Conservation (phyloP, 2,329 filamentous ascomycete genomes). For the Arthroderma sp. region DNA sequence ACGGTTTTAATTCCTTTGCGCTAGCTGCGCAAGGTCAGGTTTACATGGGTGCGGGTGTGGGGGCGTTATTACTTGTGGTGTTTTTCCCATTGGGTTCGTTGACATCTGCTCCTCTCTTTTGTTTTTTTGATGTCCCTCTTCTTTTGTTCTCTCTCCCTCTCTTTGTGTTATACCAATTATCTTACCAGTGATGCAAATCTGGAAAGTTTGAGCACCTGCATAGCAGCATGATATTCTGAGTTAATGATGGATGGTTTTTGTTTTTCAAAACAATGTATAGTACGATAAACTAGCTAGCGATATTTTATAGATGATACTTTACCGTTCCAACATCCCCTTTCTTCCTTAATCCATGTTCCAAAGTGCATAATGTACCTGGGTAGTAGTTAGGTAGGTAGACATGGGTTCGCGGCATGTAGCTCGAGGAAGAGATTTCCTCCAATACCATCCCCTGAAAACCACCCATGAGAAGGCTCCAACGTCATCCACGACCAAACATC, state of each 20-base stretch:
- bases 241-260: conserved; percentile 4
- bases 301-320: conserved; percentile 4
- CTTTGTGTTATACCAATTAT: conserved; percentile 3
- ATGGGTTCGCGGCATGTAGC: no score
- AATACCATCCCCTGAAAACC: no score
- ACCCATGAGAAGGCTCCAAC: no score
- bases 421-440: no score
- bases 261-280: not conserved
- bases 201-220: not conserved
- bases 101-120: not conserved
- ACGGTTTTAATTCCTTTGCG: not conserved
- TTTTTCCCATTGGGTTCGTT: not conserved
- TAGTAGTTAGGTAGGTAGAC: no score
- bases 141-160: not conserved
- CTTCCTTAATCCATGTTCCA: not conserved
- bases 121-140: not conserved
- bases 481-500: no score
- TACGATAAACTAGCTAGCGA: conserved; percentile 1
- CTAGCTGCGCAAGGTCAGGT: not conserved
- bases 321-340: not conserved
- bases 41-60: not conserved
- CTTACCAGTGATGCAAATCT: conserved; percentile 4
- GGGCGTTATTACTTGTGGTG: not conserved
- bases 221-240: conserved; percentile 5
- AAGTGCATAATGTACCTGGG: no score